A percentile compares a stretch with the other conserved stretches of the same genome.
Conservation (phyloP, 176 grass and related monocot species). For the Oryza meridionalis region DNA sequence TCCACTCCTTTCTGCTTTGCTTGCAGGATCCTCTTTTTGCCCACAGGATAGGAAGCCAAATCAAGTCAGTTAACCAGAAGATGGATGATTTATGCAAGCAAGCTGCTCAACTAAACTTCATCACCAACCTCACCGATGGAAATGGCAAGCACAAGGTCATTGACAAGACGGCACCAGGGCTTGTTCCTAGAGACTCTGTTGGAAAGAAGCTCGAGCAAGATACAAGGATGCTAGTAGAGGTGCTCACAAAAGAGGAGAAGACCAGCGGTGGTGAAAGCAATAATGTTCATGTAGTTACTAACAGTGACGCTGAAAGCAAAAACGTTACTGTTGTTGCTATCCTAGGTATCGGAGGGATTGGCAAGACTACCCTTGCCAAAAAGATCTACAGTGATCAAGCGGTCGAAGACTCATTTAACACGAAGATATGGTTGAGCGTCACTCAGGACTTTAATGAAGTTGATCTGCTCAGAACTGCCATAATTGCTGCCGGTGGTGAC, state of each 20-base stretch:
- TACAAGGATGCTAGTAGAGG: constrained; percentile 5
- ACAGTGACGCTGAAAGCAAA: not conserved
- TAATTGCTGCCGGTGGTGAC: no score
- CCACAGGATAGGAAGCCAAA: constrained; percentile 8
- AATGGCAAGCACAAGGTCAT: no score
- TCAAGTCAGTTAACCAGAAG: constrained; percentile 25
- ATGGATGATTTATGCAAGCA: constrained; percentile 6
- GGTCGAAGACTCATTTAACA: not conserved
- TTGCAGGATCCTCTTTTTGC: not conserved
- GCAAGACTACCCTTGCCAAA: constrained; percentile 40
- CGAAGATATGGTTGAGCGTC: no score
- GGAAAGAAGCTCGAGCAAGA: constrained; percentile 34
- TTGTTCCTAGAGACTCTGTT: not conserved
- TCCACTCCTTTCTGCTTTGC: not conserved
- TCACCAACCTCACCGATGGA: not conserved
- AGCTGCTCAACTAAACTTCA: not conserved
- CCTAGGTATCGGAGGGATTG: constrained; percentile 22
- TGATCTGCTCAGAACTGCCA: no score
- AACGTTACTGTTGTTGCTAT: constrained; percentile 21
- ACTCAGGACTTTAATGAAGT: no score
- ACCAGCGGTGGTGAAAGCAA: no score
- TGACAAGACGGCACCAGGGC: not conserved
- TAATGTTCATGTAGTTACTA: no score
- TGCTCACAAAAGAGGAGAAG: not conserved
- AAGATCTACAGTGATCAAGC: constrained; percentile 25